Percentiles rank a stretch among this genome's conserved stretches.
Evolutionary conservation across 2,329 filamentous ascomycete genomes (phyloP).

Genomic region (Aspergillus clavatus): DNA sequence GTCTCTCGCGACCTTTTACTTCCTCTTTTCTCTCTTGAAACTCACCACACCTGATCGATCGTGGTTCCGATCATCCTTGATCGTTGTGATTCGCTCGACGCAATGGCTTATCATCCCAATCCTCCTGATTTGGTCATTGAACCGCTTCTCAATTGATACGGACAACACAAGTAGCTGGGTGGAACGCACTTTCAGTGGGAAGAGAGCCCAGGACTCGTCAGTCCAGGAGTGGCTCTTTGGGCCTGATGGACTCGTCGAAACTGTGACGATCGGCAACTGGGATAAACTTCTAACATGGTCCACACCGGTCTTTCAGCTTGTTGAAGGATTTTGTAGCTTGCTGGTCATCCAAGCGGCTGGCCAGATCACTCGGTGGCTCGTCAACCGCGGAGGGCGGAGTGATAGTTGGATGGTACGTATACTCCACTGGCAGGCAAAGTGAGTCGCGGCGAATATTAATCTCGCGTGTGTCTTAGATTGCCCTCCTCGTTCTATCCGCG

Average conservation of each 20-base stretch:
- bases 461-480: constrained; percentile 56
- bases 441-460: constrained; percentile 14
- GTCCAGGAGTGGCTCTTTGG: constrained; percentile 84
- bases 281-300: constrained; percentile 84
- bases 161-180: constrained; percentile 67
- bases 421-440: not conserved
- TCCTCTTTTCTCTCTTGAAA: constrained; percentile 75
- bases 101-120: constrained; percentile 85
- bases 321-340: constrained; percentile 94
- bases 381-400: constrained; percentile 79
- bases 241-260: constrained; percentile 75
- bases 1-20: constrained; percentile 83
- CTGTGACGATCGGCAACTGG: constrained; percentile 76
- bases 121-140: constrained; percentile 89
- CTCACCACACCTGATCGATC: constrained; percentile 76
- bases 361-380: constrained; percentile 90
- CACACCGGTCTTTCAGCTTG: constrained; percentile 87
- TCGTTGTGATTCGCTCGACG: constrained; percentile 64
- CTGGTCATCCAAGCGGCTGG: constrained; percentile 92
- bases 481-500: constrained; percentile 78
- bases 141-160: constrained; percentile 90
- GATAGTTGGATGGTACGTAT: constrained; percentile 89
- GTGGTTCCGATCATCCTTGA: constrained; percentile 66
- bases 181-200: constrained; percentile 67
- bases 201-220: constrained; percentile 58